Base-by-base conservation (phyloP, 306 rosid species). In the Vigna trinervia region DNA sequence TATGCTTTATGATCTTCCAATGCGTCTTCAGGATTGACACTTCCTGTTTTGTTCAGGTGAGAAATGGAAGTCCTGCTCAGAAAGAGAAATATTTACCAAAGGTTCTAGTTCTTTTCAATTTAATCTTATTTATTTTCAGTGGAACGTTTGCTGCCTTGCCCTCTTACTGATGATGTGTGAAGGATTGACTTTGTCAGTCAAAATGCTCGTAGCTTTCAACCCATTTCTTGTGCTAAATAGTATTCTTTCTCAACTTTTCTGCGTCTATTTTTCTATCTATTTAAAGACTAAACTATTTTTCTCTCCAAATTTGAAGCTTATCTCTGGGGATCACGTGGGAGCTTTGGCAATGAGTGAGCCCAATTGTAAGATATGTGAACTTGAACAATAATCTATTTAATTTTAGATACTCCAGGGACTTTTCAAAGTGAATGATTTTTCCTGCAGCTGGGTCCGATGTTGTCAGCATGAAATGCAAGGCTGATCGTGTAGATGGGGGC, bases 301-400 rank as follows among this genome's bases (percentile, higher is more conserved):
- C 10, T 3, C 15, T 68, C 79, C 3, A 76, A 50, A 39, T 73
- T 14, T 80, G 82, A 81, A 94, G 98, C 98, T 94, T 80, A 92
- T 94, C 77, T 90, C 90, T 19, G 98, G 98, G 74, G 96, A 94
- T 80, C 96, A 94, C 66, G 93, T 94, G 69, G 98, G 98, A 79
- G 98, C 98, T 59, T 90, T 94, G 84, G 96, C 98, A 71, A 94
- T 94, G 97, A 92, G 97, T 78, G 98, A 94, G 78, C 98, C 97
- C 71, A 94, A 92, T 81, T 90, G 98, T 94, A 90, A 81, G 80
- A 82, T 71, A 52, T 50, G 43, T 41, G 52, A 72, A 81, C 26
- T 14, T 48, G 10, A 82, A 56, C 7, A 22, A 52, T 65, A 77
- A 58, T 75, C 36, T 77, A 61, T 68, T 79, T 48, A 36, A 58